phyloP scores from a whole-genome alignment of 441 rosid species.

The Populus tomentosa region DNA sequence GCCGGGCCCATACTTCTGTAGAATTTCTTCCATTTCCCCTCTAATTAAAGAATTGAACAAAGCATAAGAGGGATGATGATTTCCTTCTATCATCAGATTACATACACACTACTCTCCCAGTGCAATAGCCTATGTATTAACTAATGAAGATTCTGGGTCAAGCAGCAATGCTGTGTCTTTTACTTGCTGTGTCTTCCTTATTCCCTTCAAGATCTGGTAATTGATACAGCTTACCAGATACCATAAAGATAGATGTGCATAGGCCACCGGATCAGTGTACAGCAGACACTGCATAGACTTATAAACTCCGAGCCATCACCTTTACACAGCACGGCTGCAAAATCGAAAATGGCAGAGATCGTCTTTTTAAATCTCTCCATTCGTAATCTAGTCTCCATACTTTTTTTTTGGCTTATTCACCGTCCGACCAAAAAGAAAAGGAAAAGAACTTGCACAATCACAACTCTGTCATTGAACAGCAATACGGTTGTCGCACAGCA shows the following conservation, averaged over 20 bases:
- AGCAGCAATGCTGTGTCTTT: not conserved
- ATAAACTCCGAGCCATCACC: not conserved
- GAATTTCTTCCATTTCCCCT: not conserved
- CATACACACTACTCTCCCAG: not conserved
- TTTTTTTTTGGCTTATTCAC: too few relatives aligned
- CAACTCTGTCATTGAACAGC: not conserved
- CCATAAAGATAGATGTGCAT: not conserved
- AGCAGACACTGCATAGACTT: not conserved
- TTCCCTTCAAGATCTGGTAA: not conserved
- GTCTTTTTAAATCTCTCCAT: not conserved
- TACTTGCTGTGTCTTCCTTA: too few relatives aligned
- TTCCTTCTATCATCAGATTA: not conserved
- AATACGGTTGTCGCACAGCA: conserved; percentile 3
- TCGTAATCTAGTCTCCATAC: not conserved
- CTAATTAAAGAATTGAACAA: not conserved
- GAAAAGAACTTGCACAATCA: not conserved
- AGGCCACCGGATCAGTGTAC: not conserved
- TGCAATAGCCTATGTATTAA: too few relatives aligned
- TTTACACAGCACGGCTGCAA: not conserved
- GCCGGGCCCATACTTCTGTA: not conserved
- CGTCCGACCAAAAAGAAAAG: too few relatives aligned
- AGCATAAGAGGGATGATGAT: not conserved
- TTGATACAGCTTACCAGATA: not conserved
- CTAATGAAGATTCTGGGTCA: not conserved
- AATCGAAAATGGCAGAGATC: not conserved